Conservation (phyloP, 2,329 filamentous ascomycete genomes). For the Aureobasidium musti region DNA sequence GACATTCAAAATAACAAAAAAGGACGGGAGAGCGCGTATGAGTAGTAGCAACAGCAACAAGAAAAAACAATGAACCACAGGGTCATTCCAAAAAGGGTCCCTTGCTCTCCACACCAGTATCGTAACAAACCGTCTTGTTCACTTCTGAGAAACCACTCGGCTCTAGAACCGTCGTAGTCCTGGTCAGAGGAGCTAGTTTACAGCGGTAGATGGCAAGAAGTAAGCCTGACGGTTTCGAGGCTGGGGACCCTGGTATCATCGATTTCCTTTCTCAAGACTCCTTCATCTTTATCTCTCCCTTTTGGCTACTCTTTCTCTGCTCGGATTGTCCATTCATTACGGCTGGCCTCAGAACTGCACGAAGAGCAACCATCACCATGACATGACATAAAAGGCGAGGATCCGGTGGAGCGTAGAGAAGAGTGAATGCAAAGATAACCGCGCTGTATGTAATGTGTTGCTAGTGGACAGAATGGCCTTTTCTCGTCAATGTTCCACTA, state of each 20-base stretch:
- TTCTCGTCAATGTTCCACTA: constrained; percentile 27
- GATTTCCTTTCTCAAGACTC: background rate
- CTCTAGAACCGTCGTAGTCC: background rate
- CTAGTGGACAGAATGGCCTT: constrained; percentile 25
- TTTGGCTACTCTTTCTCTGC: background rate
- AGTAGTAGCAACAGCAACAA: constrained; percentile 16
- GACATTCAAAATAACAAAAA: constrained; percentile 11
- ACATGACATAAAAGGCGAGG: constrained; percentile 15
- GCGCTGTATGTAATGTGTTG: constrained; percentile 26
- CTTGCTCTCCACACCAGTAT: background rate
- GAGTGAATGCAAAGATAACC: constrained; percentile 28
- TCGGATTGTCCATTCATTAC: constrained; percentile 6
- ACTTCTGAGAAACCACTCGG: background rate
- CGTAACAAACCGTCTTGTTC: background rate
- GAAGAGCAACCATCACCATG: constrained; percentile 24
- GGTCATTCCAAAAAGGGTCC: constrained; percentile 1
- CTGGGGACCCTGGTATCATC: constrained; percentile 1
- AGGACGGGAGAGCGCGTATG: constrained; percentile 12
- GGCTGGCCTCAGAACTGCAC: constrained; percentile 21
- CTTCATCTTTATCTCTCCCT: constrained; percentile 10
- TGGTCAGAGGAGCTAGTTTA: background rate
- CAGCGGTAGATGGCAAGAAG: background rate
- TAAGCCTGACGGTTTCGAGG: background rate
- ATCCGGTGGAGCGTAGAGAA: constrained; percentile 17
- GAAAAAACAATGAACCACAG: background rate